These are phyloP conservation scores for Darksidea phi DNA, from an alignment of 495 filamentous ascomycete species.

Conservation along the genomic window DNA sequence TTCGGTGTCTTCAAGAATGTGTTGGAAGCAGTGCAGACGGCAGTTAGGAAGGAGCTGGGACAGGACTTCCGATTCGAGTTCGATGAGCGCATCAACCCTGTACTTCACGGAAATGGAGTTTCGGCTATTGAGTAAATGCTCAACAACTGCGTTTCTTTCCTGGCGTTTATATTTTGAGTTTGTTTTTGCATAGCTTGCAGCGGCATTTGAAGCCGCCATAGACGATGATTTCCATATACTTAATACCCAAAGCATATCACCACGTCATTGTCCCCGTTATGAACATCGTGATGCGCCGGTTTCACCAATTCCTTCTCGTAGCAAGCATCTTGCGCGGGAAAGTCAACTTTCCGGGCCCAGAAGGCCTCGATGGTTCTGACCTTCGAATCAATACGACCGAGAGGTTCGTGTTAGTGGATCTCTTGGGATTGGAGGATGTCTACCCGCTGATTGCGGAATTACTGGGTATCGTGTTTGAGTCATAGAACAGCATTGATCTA, in stretches of 20 bases:
- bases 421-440: too few relatives aligned
- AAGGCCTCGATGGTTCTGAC: too few relatives aligned
- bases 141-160: neutral
- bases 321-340: too few relatives aligned
- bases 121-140: constrained; percentile 55
- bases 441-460: too few relatives aligned
- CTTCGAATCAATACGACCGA: too few relatives aligned
- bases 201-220: neutral
- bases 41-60: constrained; percentile 39
- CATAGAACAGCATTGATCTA: neutral
- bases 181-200: constrained; percentile 3
- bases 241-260: neutral
- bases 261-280: too few relatives aligned
- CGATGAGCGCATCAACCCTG: constrained; percentile 58
- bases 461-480: constrained; percentile 6
- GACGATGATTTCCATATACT: neutral
- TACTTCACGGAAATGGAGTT: constrained; percentile 55
- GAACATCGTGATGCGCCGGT: too few relatives aligned
- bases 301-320: too few relatives aligned
- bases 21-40: constrained; percentile 40
- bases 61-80: constrained; percentile 40
- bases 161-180: neutral
- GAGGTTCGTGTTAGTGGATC: too few relatives aligned
- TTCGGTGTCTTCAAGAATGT: constrained; percentile 43
- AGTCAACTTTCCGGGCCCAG: too few relatives aligned